These are phyloP conservation scores for Eucalyptus pumila DNA, from an alignment of 345 rosid species.

Conservation along the genomic window DNA sequence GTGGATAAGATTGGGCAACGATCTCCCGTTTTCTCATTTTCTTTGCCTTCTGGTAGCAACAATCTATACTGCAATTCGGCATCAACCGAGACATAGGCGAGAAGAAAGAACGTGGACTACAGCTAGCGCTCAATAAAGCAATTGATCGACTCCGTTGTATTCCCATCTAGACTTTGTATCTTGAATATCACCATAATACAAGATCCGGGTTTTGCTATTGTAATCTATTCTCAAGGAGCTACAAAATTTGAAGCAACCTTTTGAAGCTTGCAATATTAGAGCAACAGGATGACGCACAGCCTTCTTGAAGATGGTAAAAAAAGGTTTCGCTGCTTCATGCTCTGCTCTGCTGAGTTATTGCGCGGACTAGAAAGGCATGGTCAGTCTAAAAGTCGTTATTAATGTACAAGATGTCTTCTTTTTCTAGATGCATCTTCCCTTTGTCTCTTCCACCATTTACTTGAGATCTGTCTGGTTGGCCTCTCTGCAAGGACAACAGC, in stretches of 20 bases:
- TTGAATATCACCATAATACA: not conserved
- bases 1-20: not conserved
- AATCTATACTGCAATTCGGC: not conserved
- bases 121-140: not conserved
- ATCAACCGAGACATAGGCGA: not conserved
- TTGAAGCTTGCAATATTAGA: not conserved
- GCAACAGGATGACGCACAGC: not conserved
- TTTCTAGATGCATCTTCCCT: conserved; percentile 69
- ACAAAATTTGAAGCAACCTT: not conserved
- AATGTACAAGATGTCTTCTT: conserved; percentile 61
- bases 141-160: not conserved
- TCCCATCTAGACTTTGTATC: not conserved
- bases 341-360: not conserved
- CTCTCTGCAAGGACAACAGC: conserved; percentile 32
- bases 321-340: not conserved
- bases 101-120: not conserved
- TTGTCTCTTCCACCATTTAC: conserved; percentile 36
- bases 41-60: not conserved
- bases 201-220: not conserved
- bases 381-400: conserved; percentile 2
- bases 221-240: not conserved
- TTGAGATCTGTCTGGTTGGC: conserved; percentile 50
- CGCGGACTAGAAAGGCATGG: not conserved
- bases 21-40: not conserved
- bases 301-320: not conserved